These are phyloP conservation scores for Saccharomyces pastorianus DNA, from an alignment of 1,139 yeast genomes.

Conservation along the genomic window DNA sequence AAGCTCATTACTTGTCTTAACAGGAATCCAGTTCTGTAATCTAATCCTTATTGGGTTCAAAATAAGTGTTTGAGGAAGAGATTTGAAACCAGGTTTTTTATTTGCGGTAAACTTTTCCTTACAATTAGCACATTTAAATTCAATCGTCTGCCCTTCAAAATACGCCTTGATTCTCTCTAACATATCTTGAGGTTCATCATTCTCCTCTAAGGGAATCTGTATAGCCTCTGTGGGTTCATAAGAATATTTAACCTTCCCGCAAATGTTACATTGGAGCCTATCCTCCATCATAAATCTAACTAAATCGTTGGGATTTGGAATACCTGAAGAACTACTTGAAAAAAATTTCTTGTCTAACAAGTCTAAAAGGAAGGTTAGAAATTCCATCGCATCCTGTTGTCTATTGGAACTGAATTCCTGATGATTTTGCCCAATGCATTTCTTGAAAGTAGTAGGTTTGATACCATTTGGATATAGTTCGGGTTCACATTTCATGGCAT, in stretches of 20 bases:
- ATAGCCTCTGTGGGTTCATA: conserved; percentile 59
- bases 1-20: conserved; percentile 69
- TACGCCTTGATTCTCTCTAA: conserved; percentile 42
- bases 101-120: conserved; percentile 32
- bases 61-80: conserved; percentile 64
- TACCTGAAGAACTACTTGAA: conserved; percentile 20
- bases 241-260: conserved; percentile 53
- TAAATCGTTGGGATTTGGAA: conserved; percentile 40
- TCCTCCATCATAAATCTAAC: conserved; percentile 62
- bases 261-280: conserved; percentile 54
- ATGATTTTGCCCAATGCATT: conserved; percentile 68
- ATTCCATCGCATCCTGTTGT: conserved; percentile 95
- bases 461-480: conserved; percentile 65
- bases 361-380: conserved; percentile 59
- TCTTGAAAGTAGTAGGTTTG: conserved; percentile 67
- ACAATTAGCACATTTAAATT: conserved; percentile 63
- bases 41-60: conserved; percentile 74
- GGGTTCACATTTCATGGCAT: conserved; percentile 60
- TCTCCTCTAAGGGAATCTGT: conserved; percentile 50
- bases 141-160: conserved; percentile 50
- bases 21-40: conserved; percentile 84
- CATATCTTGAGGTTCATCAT: conserved; percentile 40
- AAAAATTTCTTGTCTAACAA: conserved; percentile 43
- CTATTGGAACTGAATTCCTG: conserved; percentile 76
- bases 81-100: conserved; percentile 47